Conservation (phyloP, 139 green algal species). For the Astrephomene gubernaculifera region DNA sequence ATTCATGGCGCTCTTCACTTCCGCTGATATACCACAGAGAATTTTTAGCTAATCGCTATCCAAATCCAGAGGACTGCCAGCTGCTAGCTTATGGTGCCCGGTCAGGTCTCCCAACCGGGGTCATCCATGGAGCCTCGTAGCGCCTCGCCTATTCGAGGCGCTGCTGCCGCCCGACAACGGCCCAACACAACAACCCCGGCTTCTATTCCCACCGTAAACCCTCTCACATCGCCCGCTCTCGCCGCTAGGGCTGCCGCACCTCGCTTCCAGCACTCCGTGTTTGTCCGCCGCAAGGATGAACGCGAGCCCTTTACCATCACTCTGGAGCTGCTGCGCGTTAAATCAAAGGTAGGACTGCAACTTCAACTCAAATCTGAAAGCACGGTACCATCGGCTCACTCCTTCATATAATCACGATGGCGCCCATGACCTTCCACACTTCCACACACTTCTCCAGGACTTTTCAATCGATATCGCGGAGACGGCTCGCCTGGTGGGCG, state of each 20-base stretch:
- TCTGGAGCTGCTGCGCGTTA: not conserved
- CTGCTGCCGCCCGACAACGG: not conserved
- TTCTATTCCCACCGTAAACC: not conserved
- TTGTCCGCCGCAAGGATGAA: conserved; percentile 13
- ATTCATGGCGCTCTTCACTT: too few relatives aligned
- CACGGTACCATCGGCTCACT: not conserved
- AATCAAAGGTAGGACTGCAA: conserved; percentile 10
- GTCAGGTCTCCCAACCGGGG: not conserved
- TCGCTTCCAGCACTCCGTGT: conserved; percentile 4
- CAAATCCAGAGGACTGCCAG: not conserved
- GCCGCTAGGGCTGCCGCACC: not conserved
- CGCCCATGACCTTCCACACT: not conserved
- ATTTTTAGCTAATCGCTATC: not conserved
- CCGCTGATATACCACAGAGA: not conserved
- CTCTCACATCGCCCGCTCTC: not conserved
- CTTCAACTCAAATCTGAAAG: too few relatives aligned
- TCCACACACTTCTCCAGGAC: not conserved
- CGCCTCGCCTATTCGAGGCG: not conserved
- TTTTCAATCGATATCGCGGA: conserved; percentile 2
- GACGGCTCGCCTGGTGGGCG: conserved; percentile 2
- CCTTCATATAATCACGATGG: not conserved
- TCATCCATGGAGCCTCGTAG: not conserved
- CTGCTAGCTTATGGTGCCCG: not conserved
- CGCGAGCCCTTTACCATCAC: conserved; percentile 16
- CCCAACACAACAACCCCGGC: not conserved